phyloP scores from a whole-genome alignment of 768 basidiomycete species.

The Trametes cinnabarina region DNA sequence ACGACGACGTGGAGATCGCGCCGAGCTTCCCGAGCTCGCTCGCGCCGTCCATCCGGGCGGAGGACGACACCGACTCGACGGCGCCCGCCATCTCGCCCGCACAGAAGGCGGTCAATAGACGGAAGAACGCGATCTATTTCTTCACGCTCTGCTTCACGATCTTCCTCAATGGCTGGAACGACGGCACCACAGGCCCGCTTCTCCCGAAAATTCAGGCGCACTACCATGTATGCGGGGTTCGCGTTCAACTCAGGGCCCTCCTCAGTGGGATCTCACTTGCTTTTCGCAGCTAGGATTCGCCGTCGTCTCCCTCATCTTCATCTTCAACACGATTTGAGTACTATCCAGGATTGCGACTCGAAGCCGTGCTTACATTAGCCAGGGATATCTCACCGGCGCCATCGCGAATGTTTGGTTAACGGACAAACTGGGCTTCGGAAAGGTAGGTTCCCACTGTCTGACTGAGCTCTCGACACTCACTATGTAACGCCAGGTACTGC shows the following conservation, averaged over 20 bases:
- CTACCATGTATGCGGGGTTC: constrained; percentile 37
- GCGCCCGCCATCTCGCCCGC: constrained; percentile 21
- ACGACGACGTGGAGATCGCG: constrained; percentile 19
- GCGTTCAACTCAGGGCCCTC: too few species aligned
- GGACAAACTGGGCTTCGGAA: constrained; percentile 49
- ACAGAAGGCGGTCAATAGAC: constrained; percentile 13
- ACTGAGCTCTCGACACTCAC: not conserved
- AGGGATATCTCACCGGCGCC: constrained; percentile 53
- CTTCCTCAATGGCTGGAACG: constrained; percentile 75
- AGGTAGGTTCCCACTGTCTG: constrained; percentile 29
- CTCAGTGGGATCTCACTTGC: not conserved
- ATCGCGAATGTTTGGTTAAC: constrained; percentile 47
- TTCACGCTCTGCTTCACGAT: constrained; percentile 54
- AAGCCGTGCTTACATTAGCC: not conserved
- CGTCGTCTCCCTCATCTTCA: constrained; percentile 60
- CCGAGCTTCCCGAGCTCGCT: constrained; percentile 20
- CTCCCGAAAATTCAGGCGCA: constrained; percentile 66
- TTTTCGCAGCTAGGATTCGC: constrained; percentile 43
- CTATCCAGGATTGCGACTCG: not conserved
- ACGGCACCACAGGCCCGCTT: constrained; percentile 70
- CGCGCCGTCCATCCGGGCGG: constrained; percentile 17
- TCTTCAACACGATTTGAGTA: constrained; percentile 42
- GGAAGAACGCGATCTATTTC: constrained; percentile 43
- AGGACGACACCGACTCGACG: constrained; percentile 12
- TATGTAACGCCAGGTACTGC: not conserved